Evolutionary conservation across 495 filamentous ascomycete genomes (phyloP).

Genomic region (Lasiosphaeria hispida): DNA sequence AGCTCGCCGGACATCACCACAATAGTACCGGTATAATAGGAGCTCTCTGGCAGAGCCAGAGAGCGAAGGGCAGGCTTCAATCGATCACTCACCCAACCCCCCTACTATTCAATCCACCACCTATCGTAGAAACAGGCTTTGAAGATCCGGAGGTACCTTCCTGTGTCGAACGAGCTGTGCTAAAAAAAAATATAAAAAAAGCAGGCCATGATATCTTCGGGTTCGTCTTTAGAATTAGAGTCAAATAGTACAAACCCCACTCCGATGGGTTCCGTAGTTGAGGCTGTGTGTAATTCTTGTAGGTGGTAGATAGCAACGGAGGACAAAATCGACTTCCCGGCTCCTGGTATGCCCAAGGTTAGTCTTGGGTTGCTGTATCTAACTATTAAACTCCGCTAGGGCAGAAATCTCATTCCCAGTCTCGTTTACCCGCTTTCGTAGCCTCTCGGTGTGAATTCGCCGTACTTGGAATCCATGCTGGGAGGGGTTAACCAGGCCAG

Average conservation of each 20-base stretch:
- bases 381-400: background rate
- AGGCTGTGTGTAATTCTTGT: background rate
- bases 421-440: background rate
- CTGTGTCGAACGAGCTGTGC: background rate
- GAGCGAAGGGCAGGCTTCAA: conserved; percentile 9
- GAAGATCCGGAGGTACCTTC: background rate
- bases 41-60: conserved; percentile 5
- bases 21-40: conserved; percentile 11
- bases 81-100: conserved; percentile 10
- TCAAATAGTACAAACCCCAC: background rate
- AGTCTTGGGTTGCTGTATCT: background rate
- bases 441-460: background rate
- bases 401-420: background rate
- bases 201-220: background rate
- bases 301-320: conserved; percentile 1
- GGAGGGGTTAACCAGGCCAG: background rate
- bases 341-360: background rate
- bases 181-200: background rate
- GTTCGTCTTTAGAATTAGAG: background rate
- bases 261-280: background rate
- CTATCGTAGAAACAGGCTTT: background rate
- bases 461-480: background rate
- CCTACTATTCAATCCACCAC: conserved; percentile 3
- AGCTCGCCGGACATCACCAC: conserved; percentile 2
- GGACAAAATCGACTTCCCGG: conserved; percentile 4